These are phyloP conservation scores for Leucoagaricus sp. DNA, from an alignment of 1,284 basidiomycete genomes.

Conservation along the genomic window DNA sequence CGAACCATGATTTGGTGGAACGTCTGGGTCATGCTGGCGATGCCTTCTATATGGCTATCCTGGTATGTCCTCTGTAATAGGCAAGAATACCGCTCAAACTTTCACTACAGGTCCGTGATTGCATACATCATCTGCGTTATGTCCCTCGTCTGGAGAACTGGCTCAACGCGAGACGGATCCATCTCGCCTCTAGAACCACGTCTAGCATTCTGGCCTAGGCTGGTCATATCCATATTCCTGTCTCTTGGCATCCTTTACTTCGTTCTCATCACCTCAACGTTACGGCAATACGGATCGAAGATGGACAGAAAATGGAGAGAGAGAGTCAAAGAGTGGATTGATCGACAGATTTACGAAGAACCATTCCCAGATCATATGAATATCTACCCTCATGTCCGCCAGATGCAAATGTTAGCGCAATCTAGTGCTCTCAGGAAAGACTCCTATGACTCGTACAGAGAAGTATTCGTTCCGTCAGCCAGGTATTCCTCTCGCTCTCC, in stretches of 20 bases:
- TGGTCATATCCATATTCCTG: constrained; percentile 49
- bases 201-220: constrained; percentile 44
- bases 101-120: constrained; percentile 7
- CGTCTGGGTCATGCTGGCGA: constrained; percentile 66
- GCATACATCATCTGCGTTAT: constrained; percentile 15
- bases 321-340: constrained; percentile 22
- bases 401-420: neutral
- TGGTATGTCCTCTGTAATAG: constrained; percentile 40
- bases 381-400: neutral
- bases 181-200: constrained; percentile 15
- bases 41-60: constrained; percentile 62
- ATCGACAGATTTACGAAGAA: constrained; percentile 11
- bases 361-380: constrained; percentile 6
- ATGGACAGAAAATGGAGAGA: constrained; percentile 29
- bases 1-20: constrained; percentile 63
- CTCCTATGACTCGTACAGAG: neutral
- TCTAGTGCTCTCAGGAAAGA: neutral
- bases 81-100: neutral
- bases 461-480: neutral
- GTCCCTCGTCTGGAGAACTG: constrained; percentile 36
- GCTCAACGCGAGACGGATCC: constrained; percentile 32
- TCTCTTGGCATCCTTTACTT: constrained; percentile 53
- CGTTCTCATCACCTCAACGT: constrained; percentile 47
- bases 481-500: neutral
- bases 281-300: constrained; percentile 46